phyloP scores from a whole-genome alignment of 2,329 filamentous ascomycete genomes.

The Colletotrichum melonis region DNA sequence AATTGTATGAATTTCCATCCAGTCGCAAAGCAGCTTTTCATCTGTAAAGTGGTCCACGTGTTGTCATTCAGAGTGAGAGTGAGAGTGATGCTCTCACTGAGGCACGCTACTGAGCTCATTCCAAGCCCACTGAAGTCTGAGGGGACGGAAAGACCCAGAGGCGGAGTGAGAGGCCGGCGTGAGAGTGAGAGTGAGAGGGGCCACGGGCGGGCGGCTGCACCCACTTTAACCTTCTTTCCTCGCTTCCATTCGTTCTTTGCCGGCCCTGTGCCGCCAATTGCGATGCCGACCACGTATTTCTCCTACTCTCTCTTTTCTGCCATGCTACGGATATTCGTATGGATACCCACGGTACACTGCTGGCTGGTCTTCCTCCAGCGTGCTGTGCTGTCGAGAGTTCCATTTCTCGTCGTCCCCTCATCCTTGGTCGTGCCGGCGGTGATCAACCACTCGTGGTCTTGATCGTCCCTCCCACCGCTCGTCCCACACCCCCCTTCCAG shows the following conservation, averaged over 20 bases:
- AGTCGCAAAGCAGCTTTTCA: neutral
- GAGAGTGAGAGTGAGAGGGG: neutral
- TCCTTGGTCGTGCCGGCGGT: neutral
- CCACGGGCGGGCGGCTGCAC: neutral
- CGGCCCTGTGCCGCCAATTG: neutral
- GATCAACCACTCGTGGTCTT: neutral
- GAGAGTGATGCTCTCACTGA: neutral
- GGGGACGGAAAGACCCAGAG: neutral
- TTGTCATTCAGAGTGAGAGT: neutral
- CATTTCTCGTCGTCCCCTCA: conserved; percentile 1
- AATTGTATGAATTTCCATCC: neutral
- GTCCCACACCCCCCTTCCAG: conserved; percentile 22
- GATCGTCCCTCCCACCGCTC: conserved; percentile 10
- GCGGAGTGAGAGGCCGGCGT: no score
- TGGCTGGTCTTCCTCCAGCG: neutral
- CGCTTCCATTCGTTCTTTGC: conserved; percentile 26
- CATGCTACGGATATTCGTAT: neutral
- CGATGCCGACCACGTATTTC: neutral
- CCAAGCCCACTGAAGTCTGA: neutral
- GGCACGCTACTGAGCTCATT: neutral
- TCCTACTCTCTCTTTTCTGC: neutral
- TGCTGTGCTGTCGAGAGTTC: conserved; percentile 4
- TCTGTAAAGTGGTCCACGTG: neutral
- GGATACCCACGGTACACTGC: no score
- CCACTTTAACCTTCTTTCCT: conserved; percentile 35